phyloP scores from a whole-genome alignment of 2,329 filamentous ascomycete species.

The Penicillium sp. region DNA sequence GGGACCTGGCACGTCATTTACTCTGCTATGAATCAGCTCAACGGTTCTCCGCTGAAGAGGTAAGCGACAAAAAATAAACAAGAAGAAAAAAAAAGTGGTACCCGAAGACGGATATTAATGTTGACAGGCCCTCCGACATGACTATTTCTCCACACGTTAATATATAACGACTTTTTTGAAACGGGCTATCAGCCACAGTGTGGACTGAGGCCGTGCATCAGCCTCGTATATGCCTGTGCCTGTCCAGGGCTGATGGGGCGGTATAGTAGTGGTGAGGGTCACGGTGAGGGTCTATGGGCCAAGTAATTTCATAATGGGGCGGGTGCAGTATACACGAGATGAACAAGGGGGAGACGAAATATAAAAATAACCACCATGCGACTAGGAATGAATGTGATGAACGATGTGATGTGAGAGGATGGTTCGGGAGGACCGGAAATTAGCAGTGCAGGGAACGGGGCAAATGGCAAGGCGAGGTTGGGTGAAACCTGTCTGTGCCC shows the following conservation, averaged over 20 bases:
- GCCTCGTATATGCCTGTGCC: neutral
- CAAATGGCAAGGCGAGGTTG: slow-evolving; percentile 12
- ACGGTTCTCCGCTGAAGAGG: slow-evolving; percentile 70
- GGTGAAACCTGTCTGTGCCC: slow-evolving; percentile 31
- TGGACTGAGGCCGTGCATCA: slow-evolving; percentile 1
- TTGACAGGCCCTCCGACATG: slow-evolving; percentile 42
- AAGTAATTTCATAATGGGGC: neutral
- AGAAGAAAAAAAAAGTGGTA: neutral
- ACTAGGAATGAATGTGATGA: slow-evolving; percentile 1
- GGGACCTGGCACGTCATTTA: slow-evolving; percentile 68
- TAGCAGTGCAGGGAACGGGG: slow-evolving; percentile 20
- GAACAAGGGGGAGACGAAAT: too few relatives aligned
- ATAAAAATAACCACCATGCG: slow-evolving; percentile 2
- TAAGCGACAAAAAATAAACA: slow-evolving; percentile 32
- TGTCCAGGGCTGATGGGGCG: neutral
- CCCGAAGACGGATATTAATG: slow-evolving; percentile 18
- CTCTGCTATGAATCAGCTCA: slow-evolving; percentile 72
- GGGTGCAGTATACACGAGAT: neutral
- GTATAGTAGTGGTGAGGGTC: neutral
- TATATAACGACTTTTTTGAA: slow-evolving; percentile 12
- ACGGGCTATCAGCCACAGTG: slow-evolving; percentile 5
- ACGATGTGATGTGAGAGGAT: neutral
- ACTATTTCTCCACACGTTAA: slow-evolving; percentile 38
- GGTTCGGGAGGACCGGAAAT: slow-evolving; percentile 26
- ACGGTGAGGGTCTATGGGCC: too few relatives aligned